Conservation (phyloP, 805 yeast species). For the Candida maesae region DNA sequence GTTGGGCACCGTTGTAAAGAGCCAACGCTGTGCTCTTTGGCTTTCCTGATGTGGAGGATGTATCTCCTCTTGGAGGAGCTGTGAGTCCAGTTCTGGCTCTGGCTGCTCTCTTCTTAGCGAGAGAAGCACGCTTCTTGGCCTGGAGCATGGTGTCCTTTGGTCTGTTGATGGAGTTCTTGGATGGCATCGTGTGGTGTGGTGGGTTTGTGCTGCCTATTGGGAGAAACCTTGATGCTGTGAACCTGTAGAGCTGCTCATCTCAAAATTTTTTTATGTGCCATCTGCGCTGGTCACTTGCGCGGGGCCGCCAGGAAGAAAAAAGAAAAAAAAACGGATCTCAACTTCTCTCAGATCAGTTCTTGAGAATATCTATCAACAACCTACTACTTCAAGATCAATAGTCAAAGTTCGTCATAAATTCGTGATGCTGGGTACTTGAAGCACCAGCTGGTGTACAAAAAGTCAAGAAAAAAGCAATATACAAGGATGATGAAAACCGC, state of each 20-base stretch:
- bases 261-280: conserved; percentile 4
- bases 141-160: conserved; percentile 60
- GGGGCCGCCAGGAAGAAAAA: not conserved
- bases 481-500: not conserved
- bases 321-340: not conserved
- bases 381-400: no score
- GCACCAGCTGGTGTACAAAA: no score
- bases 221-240: no score
- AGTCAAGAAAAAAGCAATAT: not conserved
- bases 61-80: conserved; percentile 46
- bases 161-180: conserved; percentile 76
- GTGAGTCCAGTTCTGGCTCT: conserved; percentile 40
- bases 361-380: no score
- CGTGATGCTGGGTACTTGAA: not conserved
- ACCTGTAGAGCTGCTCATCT: conserved; percentile 9
- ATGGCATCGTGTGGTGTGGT: conserved; percentile 53
- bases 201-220: not conserved
- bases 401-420: no score
- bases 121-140: conserved; percentile 44
- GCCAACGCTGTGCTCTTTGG: conserved; percentile 40
- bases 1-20: conserved; percentile 32
- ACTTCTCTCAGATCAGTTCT: no score
- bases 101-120: conserved; percentile 53
- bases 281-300: no score
- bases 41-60: conserved; percentile 37